A percentile compares a stretch with the other conserved stretches of the same genome.
Conservation (phyloP, 768 basidiomycete species). For the Xerocomellus intermedius region DNA sequence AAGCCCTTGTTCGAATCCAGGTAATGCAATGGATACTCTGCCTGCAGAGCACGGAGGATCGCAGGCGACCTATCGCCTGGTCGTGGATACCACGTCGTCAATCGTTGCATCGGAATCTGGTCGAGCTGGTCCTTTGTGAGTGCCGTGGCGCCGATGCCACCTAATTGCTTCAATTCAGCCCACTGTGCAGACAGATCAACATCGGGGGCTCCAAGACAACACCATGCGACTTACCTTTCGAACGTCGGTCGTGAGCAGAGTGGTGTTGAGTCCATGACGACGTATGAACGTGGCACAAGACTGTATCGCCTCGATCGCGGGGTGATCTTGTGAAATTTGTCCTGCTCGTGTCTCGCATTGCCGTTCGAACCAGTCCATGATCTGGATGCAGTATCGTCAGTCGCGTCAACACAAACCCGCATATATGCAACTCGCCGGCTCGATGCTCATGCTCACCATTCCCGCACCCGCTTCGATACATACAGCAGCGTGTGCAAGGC, state of each 20-base stretch:
- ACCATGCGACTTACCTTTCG: conserved; percentile 34
- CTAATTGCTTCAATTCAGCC: conserved; percentile 40
- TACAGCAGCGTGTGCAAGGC: conserved; percentile 51
- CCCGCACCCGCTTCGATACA: conserved; percentile 53
- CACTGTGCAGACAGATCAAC: conserved; percentile 28
- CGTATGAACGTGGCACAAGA: conserved; percentile 45
- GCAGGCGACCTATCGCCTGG: conserved; percentile 29
- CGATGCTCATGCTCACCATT: conserved; percentile 49
- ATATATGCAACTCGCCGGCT: conserved; percentile 39
- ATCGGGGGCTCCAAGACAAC: neutral
- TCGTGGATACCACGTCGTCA: conserved; percentile 32
- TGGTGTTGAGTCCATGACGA: conserved; percentile 38
- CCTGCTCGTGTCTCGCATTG: conserved; percentile 12
- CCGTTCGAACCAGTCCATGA: conserved; percentile 43
- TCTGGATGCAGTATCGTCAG: conserved; percentile 26
- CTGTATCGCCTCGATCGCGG: conserved; percentile 48
- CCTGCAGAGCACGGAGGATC: conserved; percentile 36
- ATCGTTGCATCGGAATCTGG: conserved; percentile 26
- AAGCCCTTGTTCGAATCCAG: conserved; percentile 34
- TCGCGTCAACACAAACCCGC: neutral
- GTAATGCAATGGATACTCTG: conserved; percentile 38
- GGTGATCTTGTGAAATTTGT: conserved; percentile 28
- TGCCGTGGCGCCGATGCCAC: conserved; percentile 44
- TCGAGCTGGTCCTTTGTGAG: conserved; percentile 42
- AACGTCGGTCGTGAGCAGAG: conserved; percentile 42